These are phyloP conservation scores for Boletus edulis DNA, from an alignment of 768 basidiomycete species.

Conservation along the genomic window DNA sequence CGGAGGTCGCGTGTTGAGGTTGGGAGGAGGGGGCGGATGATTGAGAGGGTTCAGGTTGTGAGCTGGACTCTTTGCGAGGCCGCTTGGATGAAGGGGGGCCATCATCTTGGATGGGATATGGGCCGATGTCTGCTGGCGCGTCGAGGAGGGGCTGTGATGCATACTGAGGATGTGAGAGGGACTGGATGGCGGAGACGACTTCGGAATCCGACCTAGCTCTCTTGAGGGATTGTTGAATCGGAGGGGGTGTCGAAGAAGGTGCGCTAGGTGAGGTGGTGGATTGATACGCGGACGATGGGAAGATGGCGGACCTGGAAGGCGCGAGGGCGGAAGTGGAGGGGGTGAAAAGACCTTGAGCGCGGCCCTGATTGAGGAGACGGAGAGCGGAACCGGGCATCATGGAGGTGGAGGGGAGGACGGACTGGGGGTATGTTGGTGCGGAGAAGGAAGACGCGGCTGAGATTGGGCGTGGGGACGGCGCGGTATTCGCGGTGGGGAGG, in stretches of 20 bases:
- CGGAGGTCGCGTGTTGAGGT: conserved; percentile 31
- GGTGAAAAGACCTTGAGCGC: conserved; percentile 83
- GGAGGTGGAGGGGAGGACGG: conserved; percentile 69
- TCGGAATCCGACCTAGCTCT: conserved; percentile 69
- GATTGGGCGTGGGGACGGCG: conserved; percentile 58
- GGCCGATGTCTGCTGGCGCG: conserved; percentile 43
- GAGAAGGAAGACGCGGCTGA: conserved; percentile 71
- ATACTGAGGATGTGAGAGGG: conserved; percentile 9
- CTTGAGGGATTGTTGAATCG: conserved; percentile 48
- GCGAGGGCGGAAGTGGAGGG: conserved; percentile 70
- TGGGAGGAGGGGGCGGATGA: conserved; percentile 17
- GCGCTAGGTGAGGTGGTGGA: conserved; percentile 47
- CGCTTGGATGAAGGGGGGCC: conserved; percentile 74
- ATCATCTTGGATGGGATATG: conserved; percentile 50
- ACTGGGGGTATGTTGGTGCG: conserved; percentile 50
- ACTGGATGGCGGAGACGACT: conserved; percentile 29
- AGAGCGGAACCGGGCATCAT: conserved; percentile 88
- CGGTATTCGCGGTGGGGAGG: conserved; percentile 51
- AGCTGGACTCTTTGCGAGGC: conserved; percentile 52
- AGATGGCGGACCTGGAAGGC: conserved; percentile 43
- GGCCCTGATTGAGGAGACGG: conserved; percentile 79
- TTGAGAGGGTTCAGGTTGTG: conserved; percentile 33
- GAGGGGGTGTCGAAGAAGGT: conserved; percentile 54
- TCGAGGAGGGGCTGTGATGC: conserved; percentile 30
- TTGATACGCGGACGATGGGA: conserved; percentile 53